A percentile compares a stretch with the other conserved stretches of the same genome.
Conservation (phyloP, 2,329 filamentous ascomycete genomes). For the Aureobasidium sp. region DNA sequence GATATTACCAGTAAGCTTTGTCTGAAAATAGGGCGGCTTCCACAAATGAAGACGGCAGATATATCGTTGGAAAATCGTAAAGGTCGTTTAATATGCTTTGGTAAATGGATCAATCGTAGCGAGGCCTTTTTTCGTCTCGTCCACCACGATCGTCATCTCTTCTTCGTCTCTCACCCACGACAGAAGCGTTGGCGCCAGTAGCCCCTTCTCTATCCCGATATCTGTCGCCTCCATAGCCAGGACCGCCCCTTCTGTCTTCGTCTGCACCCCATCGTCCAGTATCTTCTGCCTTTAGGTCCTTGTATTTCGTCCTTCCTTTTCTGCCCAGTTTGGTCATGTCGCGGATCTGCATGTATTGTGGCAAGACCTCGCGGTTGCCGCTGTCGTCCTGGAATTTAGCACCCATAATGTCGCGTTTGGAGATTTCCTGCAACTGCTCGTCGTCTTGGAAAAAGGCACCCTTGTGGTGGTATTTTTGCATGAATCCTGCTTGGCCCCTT, state of each 20-base stretch:
- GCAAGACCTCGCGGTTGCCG: constrained; percentile 71
- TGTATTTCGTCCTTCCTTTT: constrained; percentile 86
- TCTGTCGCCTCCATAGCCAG: constrained; percentile 58
- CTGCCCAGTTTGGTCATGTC: constrained; percentile 91
- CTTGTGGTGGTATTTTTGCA: constrained; percentile 97
- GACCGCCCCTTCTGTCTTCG: constrained; percentile 43
- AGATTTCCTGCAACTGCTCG: constrained; percentile 49
- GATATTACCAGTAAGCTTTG: too few species aligned
- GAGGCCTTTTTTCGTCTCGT: constrained; percentile 39
- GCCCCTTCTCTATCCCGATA: constrained; percentile 43
- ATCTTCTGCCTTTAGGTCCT: constrained; percentile 80
- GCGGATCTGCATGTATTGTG: constrained; percentile 84
- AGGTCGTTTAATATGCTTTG: background rate
- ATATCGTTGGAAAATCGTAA: background rate
- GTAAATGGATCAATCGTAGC: constrained; percentile 26
- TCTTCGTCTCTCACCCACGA: constrained; percentile 56
- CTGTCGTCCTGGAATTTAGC: constrained; percentile 76
- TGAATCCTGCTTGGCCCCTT: constrained; percentile 75
- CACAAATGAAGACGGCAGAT: too few species aligned
- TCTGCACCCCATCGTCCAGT: constrained; percentile 74
- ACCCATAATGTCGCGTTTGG: constrained; percentile 79
- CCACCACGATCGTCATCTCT: constrained; percentile 33
- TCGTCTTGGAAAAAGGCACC: constrained; percentile 92
- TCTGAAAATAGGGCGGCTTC: too few species aligned
- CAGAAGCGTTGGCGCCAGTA: constrained; percentile 64